Evolutionary conservation across 1,139 yeast species (phyloP).

Genomic region (Kodamaea suecica): DNA sequence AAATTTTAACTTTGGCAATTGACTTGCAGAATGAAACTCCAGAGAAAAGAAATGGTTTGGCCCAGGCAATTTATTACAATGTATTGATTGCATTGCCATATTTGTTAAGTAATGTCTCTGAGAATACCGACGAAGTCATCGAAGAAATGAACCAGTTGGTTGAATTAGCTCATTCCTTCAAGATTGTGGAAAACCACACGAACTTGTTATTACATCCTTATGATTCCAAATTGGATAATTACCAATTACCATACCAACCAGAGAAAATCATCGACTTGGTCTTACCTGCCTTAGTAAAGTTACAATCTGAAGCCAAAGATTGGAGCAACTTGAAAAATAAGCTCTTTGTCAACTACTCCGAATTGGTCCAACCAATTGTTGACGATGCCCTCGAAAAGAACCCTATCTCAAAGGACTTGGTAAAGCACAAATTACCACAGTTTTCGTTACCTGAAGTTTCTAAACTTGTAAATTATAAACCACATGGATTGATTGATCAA

Average conservation of each 20-base stretch:
- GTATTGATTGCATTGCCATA: slow-evolving; percentile 70
- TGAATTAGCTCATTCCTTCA: slow-evolving; percentile 40
- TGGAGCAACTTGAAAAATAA: slow-evolving; percentile 26
- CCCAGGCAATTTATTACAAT: slow-evolving; percentile 67
- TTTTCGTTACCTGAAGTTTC: slow-evolving; percentile 47
- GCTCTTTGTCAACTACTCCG: slow-evolving; percentile 34
- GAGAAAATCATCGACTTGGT: slow-evolving; percentile 51
- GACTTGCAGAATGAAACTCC: slow-evolving; percentile 46
- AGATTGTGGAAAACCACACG: slow-evolving; percentile 22
- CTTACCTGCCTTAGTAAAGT: slow-evolving; percentile 48
- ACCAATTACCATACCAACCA: slow-evolving; percentile 52
- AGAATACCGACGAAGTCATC: slow-evolving; percentile 26
- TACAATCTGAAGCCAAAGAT: slow-evolving; percentile 26
- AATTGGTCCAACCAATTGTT: slow-evolving; percentile 36
- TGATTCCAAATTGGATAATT: slow-evolving; percentile 32
- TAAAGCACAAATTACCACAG: slow-evolving; percentile 46
- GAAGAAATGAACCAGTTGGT: slow-evolving; percentile 43
- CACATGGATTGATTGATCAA: slow-evolving; percentile 34
- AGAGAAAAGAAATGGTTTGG: slow-evolving; percentile 50
- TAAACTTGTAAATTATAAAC: slow-evolving; percentile 27
- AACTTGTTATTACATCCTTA: slow-evolving; percentile 36
- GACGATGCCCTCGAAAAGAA: slow-evolving; percentile 34
- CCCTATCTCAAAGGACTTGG: slow-evolving; percentile 38
- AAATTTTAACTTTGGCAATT: slow-evolving; percentile 54
- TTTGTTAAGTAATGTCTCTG: slow-evolving; percentile 45